phyloP scores from a whole-genome alignment of 345 rosid genomes.

The Nephelium lappaceum region DNA sequence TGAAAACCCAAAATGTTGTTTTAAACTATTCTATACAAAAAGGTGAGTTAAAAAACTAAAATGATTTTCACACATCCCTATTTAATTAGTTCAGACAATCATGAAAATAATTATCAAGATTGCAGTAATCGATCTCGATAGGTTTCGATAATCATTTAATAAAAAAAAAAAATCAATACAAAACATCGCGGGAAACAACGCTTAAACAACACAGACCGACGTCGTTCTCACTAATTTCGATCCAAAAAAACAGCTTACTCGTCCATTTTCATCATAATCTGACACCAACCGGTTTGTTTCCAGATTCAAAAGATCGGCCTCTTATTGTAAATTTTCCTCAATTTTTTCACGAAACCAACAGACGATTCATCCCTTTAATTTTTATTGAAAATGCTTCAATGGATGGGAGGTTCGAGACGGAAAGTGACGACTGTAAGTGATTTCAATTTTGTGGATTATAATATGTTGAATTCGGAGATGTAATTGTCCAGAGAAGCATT shows the following conservation, averaged over 20 bases:
- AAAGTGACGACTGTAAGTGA: slow-evolving; percentile 70
- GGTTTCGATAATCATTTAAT: no score
- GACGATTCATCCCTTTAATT: background rate
- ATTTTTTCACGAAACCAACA: background rate
- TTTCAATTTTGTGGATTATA: background rate
- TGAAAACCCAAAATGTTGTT: no score
- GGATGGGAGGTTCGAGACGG: slow-evolving; percentile 96
- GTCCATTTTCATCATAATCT: background rate
- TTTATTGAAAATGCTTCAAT: slow-evolving; percentile 59
- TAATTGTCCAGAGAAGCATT: background rate
- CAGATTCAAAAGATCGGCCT: no score
- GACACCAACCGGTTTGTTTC: background rate
- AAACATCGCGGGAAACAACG: background rate
- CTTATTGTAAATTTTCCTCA: no score
- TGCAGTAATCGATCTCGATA: no score
- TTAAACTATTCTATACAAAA: no score
- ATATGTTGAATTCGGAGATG: no score
- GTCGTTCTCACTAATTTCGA: background rate
- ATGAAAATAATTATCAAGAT: no score
- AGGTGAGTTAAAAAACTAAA: no score
- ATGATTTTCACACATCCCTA: no score
- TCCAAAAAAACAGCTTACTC: background rate
- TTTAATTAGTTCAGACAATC: no score
- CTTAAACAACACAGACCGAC: background rate
- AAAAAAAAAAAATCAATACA: background rate